These are phyloP conservation scores for Monosporozyma aerobia DNA, from an alignment of 805 yeast genomes.

Conservation along the genomic window DNA sequence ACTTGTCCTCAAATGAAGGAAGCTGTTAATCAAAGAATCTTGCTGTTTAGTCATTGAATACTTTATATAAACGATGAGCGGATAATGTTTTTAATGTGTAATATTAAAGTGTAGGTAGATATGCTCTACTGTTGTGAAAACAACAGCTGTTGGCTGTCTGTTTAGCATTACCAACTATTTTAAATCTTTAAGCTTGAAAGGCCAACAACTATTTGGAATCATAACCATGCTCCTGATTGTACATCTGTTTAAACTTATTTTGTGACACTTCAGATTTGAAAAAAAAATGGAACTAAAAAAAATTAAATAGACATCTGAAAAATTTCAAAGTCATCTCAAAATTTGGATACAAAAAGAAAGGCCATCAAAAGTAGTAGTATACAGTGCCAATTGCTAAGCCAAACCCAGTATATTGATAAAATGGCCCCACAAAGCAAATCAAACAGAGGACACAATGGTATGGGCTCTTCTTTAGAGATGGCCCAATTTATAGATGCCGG, in stretches of 20 bases:
- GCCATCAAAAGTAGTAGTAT: not conserved
- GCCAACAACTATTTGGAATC: too few relatives aligned
- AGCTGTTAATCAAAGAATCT: too few relatives aligned
- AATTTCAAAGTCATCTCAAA: not conserved
- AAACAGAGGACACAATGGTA: slow-evolving; percentile 8
- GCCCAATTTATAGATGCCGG: slow-evolving; percentile 32
- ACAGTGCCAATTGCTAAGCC: not conserved
- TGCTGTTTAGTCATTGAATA: too few relatives aligned
- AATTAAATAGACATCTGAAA: not conserved
- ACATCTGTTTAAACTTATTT: not conserved
- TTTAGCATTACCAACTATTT: too few relatives aligned
- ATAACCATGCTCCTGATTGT: not conserved
- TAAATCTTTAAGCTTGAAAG: too few relatives aligned
- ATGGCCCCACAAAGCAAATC: slow-evolving; percentile 2
- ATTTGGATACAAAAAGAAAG: not conserved
- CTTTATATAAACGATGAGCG: too few relatives aligned
- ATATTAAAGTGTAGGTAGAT: too few relatives aligned
- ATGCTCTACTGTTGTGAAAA: too few relatives aligned
- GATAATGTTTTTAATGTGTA: too few relatives aligned
- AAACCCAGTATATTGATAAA: not conserved
- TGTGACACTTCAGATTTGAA: slow-evolving; percentile 39
- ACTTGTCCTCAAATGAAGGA: too few relatives aligned
- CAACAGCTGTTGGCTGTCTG: too few relatives aligned
- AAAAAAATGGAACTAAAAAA: not conserved
- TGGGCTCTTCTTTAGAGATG: slow-evolving; percentile 29